phyloP scores from a whole-genome alignment of 1,284 basidiomycete genomes.

The Cryptococcus depauperatus region DNA sequence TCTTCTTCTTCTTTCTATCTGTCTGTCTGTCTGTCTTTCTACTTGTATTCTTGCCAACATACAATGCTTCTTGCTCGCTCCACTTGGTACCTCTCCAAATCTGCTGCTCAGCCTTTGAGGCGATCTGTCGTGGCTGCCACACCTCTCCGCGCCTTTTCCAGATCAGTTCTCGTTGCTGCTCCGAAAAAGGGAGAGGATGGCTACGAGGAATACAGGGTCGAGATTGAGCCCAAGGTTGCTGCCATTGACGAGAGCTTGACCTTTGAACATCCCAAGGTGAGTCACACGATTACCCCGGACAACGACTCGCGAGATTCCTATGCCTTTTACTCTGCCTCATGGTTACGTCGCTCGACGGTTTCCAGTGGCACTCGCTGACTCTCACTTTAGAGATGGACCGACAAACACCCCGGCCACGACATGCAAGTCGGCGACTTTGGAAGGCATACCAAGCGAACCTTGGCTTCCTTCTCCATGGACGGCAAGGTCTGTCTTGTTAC shows the following conservation, averaged over 20 bases:
- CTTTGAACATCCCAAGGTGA: constrained; percentile 31
- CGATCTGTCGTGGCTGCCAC: constrained; percentile 2
- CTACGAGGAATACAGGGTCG: constrained; percentile 35
- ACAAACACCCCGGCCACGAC: constrained; percentile 35
- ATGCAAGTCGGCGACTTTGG: constrained; percentile 31
- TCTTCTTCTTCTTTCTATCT: too few relatives aligned
- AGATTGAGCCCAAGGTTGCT: constrained; percentile 30
- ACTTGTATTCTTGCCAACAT: too few relatives aligned
- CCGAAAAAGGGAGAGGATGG: constrained; percentile 14
- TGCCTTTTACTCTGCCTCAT: neutral
- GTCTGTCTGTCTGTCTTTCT: too few relatives aligned
- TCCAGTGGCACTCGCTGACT: too few relatives aligned
- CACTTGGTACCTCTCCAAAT: constrained; percentile 4
- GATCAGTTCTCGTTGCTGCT: neutral
- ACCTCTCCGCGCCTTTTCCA: constrained; percentile 4
- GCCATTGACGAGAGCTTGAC: constrained; percentile 26
- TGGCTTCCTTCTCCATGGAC: constrained; percentile 38
- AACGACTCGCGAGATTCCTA: neutral
- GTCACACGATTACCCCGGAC: constrained; percentile 3
- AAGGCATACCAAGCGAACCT: constrained; percentile 39
- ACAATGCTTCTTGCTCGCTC: too few relatives aligned
- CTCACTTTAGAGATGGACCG: constrained; percentile 19
- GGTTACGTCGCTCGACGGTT: neutral
- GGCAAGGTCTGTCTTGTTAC: constrained; percentile 81
- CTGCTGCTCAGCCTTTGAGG: neutral